phyloP scores from a whole-genome alignment of 164 flowering plant genomes.

The Nymphaea thermarum region DNA sequence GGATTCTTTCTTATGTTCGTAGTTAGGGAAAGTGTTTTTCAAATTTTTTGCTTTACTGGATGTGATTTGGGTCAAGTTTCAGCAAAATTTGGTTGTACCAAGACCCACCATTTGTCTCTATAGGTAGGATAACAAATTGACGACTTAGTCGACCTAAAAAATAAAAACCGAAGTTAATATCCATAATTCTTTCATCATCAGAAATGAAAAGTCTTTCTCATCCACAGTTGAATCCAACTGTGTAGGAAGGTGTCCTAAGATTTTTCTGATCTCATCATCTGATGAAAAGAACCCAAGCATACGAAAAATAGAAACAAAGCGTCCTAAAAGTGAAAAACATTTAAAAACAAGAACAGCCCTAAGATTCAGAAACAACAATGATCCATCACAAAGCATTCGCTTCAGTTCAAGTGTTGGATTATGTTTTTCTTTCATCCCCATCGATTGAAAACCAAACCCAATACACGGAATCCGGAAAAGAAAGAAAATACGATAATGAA shows the following conservation, averaged over 20 bases:
- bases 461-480: too few relatives aligned
- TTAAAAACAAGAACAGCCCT: too few relatives aligned
- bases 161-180: too few relatives aligned
- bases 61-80: too few relatives aligned
- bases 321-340: neutral
- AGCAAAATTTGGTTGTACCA: too few relatives aligned
- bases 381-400: neutral
- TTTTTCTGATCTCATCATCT: slow-evolving; percentile 20
- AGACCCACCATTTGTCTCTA: too few relatives aligned
- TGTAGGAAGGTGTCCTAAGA: slow-evolving; percentile 44
- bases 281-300: slow-evolving; percentile 4
- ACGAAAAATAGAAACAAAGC: neutral
- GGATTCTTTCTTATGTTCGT: too few relatives aligned
- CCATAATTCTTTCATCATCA: slow-evolving; percentile 12
- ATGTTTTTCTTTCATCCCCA: neutral
- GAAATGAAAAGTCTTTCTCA: slow-evolving; percentile 20
- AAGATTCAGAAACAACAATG: neutral
- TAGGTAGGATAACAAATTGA: too few relatives aligned
- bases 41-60: too few relatives aligned
- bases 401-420: slow-evolving; percentile 4
- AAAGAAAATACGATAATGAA: neutral
- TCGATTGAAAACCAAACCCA: neutral
- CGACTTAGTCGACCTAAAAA: too few relatives aligned
- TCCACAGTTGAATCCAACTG: slow-evolving; percentile 19
- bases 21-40: too few relatives aligned